Base-by-base conservation (phyloP, 2,329 filamentous ascomycete genomes). In the Aspergillus floridensis region DNA sequence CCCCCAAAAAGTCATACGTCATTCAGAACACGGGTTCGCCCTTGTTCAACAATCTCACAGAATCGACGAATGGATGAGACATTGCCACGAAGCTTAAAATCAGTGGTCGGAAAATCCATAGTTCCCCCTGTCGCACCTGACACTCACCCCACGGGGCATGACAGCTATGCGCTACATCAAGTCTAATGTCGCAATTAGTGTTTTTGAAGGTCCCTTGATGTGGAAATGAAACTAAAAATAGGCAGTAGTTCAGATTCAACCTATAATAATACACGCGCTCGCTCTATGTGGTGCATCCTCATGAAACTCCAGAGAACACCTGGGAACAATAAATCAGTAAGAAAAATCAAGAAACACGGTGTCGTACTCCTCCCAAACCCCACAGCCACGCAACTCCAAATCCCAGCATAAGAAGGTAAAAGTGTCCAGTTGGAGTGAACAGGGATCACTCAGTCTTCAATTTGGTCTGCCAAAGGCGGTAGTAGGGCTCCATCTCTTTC, bases 401-500 rank as follows among this genome's bases (percentile, higher is more conserved):
- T 16, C 2, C 16, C 38, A 19, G 38, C 38, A n/a, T 41, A 38
- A 4, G 14, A 47, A 31, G 51, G 44, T 56, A 63, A 48, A 21
- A 59, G 12, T 14, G 8, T 32, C 14, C 11, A n/a, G 26, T 29
- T 29, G 26, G 26, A 29, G 26, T 29, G 26, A 29, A 29, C 1
- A 8, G 26, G 8, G 26, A 7, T 63, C 56, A 70, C 29, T 64
- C 60, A 26, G 53, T 65, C 52, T 70, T 69, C 22, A 55, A 49
- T 44, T 72, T 72, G 59, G 70, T 77, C 60, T 70, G 68, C 79
- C 78, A 81, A 54, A 72, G 68, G 53, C 71, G 66, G 61, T 77
- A 82, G 63, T 79, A 85, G n/a, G 81, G 76, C 49, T 81, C 80
- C 66, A 93, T 87, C 73, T 93, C 89, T 56, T 84, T 83, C 62